A percentile compares a stretch with the other conserved stretches of the same genome.
Evolutionary conservation across 345 rosid genomes (phyloP).

Genomic region (Eucalyptus marginata): DNA sequence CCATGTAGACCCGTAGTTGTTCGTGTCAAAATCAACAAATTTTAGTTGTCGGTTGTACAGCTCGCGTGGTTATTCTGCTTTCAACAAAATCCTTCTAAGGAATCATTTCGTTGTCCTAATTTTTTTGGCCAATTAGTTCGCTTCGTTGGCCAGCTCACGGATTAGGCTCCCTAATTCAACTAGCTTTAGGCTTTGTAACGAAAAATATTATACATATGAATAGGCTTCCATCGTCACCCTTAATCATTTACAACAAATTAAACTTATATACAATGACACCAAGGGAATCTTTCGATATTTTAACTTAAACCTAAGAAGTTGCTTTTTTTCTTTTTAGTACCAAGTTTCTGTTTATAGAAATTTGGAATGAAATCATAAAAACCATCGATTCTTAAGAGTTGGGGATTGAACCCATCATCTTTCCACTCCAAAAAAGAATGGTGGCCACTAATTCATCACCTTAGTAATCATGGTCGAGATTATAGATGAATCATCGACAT

Average conservation of each 20-base stretch:
- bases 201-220: not conserved
- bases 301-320: not conserved
- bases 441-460: not conserved
- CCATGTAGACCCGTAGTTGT: not conserved
- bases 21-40: not conserved
- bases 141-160: not conserved
- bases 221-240: not conserved
- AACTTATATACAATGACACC: not conserved
- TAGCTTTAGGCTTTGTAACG: not conserved
- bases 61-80: not conserved
- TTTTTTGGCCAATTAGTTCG: not conserved
- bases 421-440: not conserved
- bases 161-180: not conserved
- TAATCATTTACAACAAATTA: not conserved
- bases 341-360: not conserved
- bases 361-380: not conserved
- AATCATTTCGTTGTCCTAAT: not conserved
- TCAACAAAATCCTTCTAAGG: not conserved
- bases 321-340: not conserved
- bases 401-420: not conserved
- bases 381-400: not conserved
- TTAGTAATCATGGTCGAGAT: not conserved
- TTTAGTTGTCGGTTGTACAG: not conserved
- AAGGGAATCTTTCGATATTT: not conserved
- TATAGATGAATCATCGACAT: not conserved